Base-by-base conservation (phyloP, 768 basidiomycete species). In the Chalciporus piperatus region DNA sequence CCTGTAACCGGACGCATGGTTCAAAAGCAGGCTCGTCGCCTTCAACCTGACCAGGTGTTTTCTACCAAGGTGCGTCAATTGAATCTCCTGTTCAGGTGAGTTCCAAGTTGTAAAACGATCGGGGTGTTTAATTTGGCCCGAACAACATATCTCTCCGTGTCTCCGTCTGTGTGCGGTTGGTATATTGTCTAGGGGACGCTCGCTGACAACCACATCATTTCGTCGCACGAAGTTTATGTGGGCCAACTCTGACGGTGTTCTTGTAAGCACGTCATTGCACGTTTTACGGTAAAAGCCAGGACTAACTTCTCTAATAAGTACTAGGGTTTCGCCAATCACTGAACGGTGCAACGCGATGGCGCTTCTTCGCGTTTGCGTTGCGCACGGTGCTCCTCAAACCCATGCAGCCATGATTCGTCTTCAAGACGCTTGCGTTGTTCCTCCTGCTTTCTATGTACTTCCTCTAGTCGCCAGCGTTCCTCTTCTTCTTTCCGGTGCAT, bases 121-220 rank as follows among this genome's bases (percentile, higher is more conserved):
- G 86, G 85, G 2, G 59, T 63, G 49, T 82, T 80, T 23, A 89
- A 70, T 0, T 73, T 64, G 19, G 83, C 81, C 50, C 80, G 81
- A 45, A 85, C 82, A 7, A 89, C 85, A 50, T 89, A 89, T 38
- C 86, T 80, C 25, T 80, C 79, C 33, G 78, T 76, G 64, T 89
- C 87, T 56, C 84, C 85, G 40, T 78, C 79, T 3, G 84, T 85
- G 56, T 84, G 81, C 1, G 87, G 87, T 51, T 79, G 78, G 62
- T 89, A 89, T 68, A 85, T 81, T 17, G 58, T 70, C 62, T 89
- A 87, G 7, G 84, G 85, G 3, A 89, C 68, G 58, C 17, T 56
- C 54, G 10, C 63, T 58, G 8, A 68, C 60, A 43, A 70, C 57
- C 4, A 62, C 51, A 2, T 55, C 49, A 8, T 51, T 10, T 27